A percentile compares a stretch with the other conserved stretches of the same genome.
phyloP scores from a whole-genome alignment of 169 alveolate genomes.

The Plasmodium ovale region DNA sequence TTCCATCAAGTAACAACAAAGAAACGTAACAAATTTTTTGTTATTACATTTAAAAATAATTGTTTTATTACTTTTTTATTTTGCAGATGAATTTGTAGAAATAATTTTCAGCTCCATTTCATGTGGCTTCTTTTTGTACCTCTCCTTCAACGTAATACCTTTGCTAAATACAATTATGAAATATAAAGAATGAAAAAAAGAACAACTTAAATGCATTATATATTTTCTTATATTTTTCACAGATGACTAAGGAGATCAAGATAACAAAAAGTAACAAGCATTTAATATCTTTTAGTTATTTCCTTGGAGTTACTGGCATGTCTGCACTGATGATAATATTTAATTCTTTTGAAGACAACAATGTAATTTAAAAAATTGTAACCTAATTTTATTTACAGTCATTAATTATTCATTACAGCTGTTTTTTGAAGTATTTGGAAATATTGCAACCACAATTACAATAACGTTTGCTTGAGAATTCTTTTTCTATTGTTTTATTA shows the following conservation, averaged over 20 bases:
- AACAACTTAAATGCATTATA: background rate
- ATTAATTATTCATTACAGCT: too few relatives aligned
- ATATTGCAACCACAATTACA: background rate
- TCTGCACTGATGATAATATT: slow-evolving; percentile 59
- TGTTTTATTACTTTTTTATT: slow-evolving; percentile 19
- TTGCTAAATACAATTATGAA: slow-evolving; percentile 18
- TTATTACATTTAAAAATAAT: background rate
- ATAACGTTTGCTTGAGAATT: background rate
- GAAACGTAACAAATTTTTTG: background rate
- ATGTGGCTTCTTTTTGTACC: slow-evolving; percentile 70
- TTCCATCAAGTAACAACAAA: slow-evolving; percentile 68
- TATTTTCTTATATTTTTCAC: slow-evolving; percentile 32
- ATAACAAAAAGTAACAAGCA: slow-evolving; percentile 46
- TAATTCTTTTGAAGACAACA: slow-evolving; percentile 40
- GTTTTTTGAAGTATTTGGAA: background rate
- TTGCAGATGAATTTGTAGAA: slow-evolving; percentile 67
- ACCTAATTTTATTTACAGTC: slow-evolving; percentile 20
- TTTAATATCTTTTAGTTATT: slow-evolving; percentile 54
- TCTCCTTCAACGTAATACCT: slow-evolving; percentile 61
- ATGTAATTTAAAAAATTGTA: slow-evolving; percentile 21
- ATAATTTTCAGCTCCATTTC: slow-evolving; percentile 68
- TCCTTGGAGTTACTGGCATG: slow-evolving; percentile 74
- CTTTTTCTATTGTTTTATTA: background rate
- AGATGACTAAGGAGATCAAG: slow-evolving; percentile 71
- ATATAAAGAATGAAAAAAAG: slow-evolving; percentile 9